These are phyloP conservation scores for Globisporangium paroecandrum DNA, from an alignment of 352 stramenopile species.

Conservation along the genomic window DNA sequence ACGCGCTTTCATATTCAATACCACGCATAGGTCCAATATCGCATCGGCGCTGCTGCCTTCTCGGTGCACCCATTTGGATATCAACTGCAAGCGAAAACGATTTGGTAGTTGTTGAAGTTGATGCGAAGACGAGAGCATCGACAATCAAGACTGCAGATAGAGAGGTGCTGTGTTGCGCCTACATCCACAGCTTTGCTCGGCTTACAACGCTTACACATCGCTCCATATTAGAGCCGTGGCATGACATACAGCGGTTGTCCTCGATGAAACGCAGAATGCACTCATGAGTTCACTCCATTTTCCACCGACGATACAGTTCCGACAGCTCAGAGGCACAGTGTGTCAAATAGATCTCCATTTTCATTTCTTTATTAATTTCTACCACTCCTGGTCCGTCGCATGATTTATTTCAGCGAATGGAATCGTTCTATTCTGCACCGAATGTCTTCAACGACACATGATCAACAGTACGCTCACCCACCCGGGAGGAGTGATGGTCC, in stretches of 20 bases:
- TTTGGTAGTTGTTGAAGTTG: background rate
- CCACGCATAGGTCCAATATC: no score
- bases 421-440: background rate
- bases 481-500: background rate
- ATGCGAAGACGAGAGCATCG: background rate
- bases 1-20: background rate
- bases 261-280: no score
- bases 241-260: no score
- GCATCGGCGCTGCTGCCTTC: background rate
- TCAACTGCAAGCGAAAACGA: background rate
- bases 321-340: background rate
- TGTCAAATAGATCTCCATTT: background rate
- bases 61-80: background rate
- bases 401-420: constrained; percentile 14
- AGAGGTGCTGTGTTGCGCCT: background rate
- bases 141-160: background rate
- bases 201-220: no score
- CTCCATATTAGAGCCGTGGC: no score
- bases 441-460: no score
- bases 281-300: background rate
- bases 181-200: background rate
- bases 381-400: constrained; percentile 1
- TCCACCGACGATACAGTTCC: background rate
- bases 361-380: background rate
- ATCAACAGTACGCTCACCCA: background rate